A percentile compares a stretch with the other conserved stretches of the same genome.
Conservation (phyloP, 768 basidiomycete genomes). For the Pisolithus sp. region DNA sequence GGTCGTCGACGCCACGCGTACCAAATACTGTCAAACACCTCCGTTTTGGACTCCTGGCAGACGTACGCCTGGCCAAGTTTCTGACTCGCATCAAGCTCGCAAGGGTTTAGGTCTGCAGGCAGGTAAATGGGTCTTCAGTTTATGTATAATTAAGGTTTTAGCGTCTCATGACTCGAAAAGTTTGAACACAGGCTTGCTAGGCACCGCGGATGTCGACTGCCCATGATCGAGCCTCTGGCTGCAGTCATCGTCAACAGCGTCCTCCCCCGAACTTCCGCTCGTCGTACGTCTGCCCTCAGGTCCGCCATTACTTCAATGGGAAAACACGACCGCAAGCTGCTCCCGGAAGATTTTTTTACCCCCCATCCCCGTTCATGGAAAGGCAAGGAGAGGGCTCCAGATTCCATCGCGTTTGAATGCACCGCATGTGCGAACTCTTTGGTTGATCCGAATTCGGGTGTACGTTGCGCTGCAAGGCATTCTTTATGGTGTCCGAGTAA, state of each 20-base stretch:
- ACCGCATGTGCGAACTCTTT: slow-evolving; percentile 18
- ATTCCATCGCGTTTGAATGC: slow-evolving; percentile 22
- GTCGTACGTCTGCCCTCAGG: slow-evolving; percentile 21
- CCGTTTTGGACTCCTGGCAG: neutral
- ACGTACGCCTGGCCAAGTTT: neutral
- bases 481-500: slow-evolving; percentile 40
- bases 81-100: neutral
- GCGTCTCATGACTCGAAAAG: neutral
- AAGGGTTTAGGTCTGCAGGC: neutral
- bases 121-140: neutral
- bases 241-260: slow-evolving; percentile 45
- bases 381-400: slow-evolving; percentile 44
- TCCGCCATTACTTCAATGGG: slow-evolving; percentile 24
- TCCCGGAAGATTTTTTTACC: slow-evolving; percentile 48
- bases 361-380: slow-evolving; percentile 47
- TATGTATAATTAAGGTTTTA: neutral
- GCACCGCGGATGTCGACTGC: slow-evolving; percentile 25
- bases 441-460: slow-evolving; percentile 27
- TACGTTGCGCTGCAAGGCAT: slow-evolving; percentile 43
- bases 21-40: neutral
- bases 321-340: slow-evolving; percentile 23
- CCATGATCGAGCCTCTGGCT: slow-evolving; percentile 62
- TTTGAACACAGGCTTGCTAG: slow-evolving; percentile 6
- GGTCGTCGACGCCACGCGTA: neutral
- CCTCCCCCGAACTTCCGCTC: slow-evolving; percentile 28